Conservation (phyloP, 768 basidiomycete genomes). For the Pleurotus pulmonarius region DNA sequence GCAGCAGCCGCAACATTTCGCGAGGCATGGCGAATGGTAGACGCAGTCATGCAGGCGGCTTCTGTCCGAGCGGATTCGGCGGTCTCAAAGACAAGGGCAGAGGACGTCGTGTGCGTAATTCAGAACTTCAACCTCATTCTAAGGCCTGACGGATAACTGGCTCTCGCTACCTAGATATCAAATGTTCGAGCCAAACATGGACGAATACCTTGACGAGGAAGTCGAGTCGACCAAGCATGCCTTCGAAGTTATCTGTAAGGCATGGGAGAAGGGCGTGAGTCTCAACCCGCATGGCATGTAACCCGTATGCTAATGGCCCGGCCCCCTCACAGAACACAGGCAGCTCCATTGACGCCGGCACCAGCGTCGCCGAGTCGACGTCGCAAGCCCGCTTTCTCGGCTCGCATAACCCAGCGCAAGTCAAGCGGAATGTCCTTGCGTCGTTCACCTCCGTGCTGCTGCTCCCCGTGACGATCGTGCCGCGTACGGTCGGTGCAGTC, state of each 20-base stretch:
- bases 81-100: slow-evolving; percentile 52
- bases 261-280: slow-evolving; percentile 76
- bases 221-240: slow-evolving; percentile 73
- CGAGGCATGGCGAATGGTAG: slow-evolving; percentile 85
- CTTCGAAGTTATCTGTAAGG: slow-evolving; percentile 71
- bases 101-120: slow-evolving; percentile 75
- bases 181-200: slow-evolving; percentile 97
- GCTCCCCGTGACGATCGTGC: slow-evolving; percentile 94
- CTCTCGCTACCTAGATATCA: slow-evolving; percentile 51
- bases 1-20: slow-evolving; percentile 88
- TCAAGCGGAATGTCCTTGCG: slow-evolving; percentile 90
- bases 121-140: no score
- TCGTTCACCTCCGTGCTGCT: slow-evolving; percentile 89
- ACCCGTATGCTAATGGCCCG: background rate
- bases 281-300: background rate
- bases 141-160: no score
- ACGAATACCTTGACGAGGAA: slow-evolving; percentile 96
- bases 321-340: background rate
- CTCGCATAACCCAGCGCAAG: slow-evolving; percentile 84
- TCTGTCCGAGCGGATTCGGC: slow-evolving; percentile 31
- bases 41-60: slow-evolving; percentile 62
- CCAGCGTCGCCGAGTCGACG: slow-evolving; percentile 13
- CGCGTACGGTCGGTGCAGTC: slow-evolving; percentile 69
- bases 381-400: slow-evolving; percentile 63
- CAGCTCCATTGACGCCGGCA: background rate